These are phyloP conservation scores for Furculomyces boomerangus DNA, from an alignment of 371 early-diverging fungal genomes.

Conservation along the genomic window DNA sequence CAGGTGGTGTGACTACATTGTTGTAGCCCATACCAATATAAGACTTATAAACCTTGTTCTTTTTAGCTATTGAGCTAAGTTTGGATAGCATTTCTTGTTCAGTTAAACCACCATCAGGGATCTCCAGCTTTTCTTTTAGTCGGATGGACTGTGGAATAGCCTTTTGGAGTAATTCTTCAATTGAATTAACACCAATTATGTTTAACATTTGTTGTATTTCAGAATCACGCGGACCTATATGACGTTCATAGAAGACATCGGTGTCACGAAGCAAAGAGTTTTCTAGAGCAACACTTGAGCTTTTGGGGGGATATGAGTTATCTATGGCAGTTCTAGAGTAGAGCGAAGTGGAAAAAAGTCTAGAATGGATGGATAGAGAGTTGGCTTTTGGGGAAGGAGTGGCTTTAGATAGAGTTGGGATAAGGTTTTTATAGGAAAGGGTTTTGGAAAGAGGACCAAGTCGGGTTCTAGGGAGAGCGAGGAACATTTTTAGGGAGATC, in stretches of 20 bases:
- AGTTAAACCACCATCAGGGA: conserved; percentile 39
- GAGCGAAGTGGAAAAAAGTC: no score
- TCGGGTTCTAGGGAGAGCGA: no score
- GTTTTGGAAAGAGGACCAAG: no score
- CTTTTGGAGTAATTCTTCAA: conserved; percentile 64
- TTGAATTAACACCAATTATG: conserved; percentile 44
- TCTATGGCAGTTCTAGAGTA: no score
- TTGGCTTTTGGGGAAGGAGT: no score
- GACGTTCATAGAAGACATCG: conserved; percentile 57
- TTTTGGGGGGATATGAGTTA: not conserved
- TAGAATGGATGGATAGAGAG: no score
- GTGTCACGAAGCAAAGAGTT: not conserved
- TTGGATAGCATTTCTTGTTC: conserved; percentile 69
- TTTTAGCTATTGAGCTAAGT: conserved; percentile 58
- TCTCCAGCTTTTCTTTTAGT: conserved; percentile 36
- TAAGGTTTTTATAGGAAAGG: no score
- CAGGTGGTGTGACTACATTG: conserved; percentile 72
- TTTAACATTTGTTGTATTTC: conserved; percentile 67
- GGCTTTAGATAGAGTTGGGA: no score
- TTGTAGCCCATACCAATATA: conserved; percentile 95
- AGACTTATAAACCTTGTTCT: conserved; percentile 76
- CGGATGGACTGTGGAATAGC: conserved; percentile 74
- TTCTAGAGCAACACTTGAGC: not conserved
- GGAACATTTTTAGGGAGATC: no score
- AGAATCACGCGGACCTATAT: conserved; percentile 60